Conservation (phyloP, 1,284 basidiomycete species). For the Fistulina hepatica region DNA sequence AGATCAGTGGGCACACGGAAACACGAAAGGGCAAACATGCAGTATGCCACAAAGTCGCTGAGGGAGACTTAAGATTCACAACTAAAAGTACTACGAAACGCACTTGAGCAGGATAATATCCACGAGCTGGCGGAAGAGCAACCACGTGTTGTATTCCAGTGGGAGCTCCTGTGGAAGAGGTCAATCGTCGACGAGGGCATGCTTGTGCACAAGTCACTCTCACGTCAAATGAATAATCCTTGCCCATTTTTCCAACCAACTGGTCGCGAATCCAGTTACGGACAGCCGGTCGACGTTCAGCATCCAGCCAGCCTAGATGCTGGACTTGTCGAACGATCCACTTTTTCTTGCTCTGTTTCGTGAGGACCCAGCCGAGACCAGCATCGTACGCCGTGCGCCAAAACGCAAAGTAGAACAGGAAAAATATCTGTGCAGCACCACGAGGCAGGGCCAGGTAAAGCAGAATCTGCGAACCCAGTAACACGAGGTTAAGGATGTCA, state of each 20-base stretch:
- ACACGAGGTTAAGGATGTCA: constrained; percentile 76
- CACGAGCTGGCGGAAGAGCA: constrained; percentile 85
- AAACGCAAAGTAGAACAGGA: constrained; percentile 82
- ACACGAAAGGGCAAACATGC: constrained; percentile 89
- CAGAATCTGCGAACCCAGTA: constrained; percentile 70
- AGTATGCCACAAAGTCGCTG: constrained; percentile 92
- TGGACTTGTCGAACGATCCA: constrained; percentile 86
- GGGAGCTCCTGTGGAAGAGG: constrained; percentile 48
- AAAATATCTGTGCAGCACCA: constrained; percentile 50
- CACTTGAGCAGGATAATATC: constrained; percentile 95
- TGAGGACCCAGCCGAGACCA: constrained; percentile 89
- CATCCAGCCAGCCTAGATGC: constrained; percentile 81
- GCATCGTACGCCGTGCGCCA: constrained; percentile 91
- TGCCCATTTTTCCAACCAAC: constrained; percentile 88
- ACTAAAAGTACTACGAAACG: too few relatives aligned
- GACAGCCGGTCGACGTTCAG: constrained; percentile 47
- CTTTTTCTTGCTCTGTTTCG: constrained; percentile 86
- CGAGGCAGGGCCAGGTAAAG: constrained; percentile 64
- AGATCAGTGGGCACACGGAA: constrained; percentile 76
- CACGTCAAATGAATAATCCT: constrained; percentile 87
- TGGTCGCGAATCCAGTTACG: constrained; percentile 81
- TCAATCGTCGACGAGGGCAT: constrained; percentile 6
- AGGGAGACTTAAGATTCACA: constrained; percentile 6
- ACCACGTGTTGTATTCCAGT: constrained; percentile 82
- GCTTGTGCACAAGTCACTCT: constrained; percentile 20